Conservation (phyloP, 345 rosid genomes). For the Firmiana major region DNA sequence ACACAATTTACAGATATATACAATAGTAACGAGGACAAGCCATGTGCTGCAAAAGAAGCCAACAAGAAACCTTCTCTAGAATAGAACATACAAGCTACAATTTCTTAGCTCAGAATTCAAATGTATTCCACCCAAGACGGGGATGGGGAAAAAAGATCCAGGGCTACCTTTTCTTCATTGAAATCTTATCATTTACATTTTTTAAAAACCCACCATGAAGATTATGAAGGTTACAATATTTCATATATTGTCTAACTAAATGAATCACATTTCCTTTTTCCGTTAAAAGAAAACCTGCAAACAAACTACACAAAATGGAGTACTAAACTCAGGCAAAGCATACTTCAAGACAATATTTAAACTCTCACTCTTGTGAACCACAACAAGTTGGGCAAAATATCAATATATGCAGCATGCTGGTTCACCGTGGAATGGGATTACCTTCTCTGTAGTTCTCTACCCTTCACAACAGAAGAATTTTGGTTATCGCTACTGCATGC, state of each 20-base stretch:
- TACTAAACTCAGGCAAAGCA: constrained; percentile 1
- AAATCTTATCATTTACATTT: neutral
- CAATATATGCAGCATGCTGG: neutral
- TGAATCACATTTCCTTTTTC: neutral
- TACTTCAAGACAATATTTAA: neutral
- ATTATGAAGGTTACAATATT: neutral
- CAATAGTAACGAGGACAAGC: neutral
- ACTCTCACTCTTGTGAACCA: neutral
- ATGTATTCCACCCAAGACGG: neutral
- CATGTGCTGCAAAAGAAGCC: neutral
- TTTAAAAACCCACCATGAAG: neutral
- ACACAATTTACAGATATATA: neutral
- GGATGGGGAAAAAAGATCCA: neutral
- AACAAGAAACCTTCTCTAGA: neutral
- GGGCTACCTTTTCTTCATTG: neutral
- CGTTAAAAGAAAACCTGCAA: neutral
- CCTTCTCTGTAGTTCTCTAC: constrained; percentile 50
- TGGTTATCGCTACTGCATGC: constrained; percentile 64
- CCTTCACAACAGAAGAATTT: constrained; percentile 38
- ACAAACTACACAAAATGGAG: neutral
- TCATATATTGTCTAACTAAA: neutral
- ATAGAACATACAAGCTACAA: neutral
- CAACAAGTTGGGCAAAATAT: neutral
- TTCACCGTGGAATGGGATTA: constrained; percentile 20
- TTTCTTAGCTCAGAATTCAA: neutral